Conservation (phyloP, 805 yeast genomes). For the Grigorovia humatica region DNA sequence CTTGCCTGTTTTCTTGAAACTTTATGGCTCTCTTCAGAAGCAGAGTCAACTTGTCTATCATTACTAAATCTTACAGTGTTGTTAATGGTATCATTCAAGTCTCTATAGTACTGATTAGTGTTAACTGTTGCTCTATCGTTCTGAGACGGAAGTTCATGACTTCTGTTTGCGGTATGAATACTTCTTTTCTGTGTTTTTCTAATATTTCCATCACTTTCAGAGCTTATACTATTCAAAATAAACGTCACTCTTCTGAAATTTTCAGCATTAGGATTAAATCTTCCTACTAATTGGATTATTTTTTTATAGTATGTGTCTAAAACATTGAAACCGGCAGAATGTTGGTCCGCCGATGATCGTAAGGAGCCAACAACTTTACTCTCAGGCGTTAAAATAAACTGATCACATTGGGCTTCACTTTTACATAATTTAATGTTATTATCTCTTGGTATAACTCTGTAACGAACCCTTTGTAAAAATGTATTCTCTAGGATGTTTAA, state of each 20-base stretch:
- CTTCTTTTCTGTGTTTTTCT: neutral
- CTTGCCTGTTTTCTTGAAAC: neutral
- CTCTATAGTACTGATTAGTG: too few species aligned
- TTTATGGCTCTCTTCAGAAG: neutral
- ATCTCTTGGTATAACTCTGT: conserved; percentile 58
- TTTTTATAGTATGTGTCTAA: conserved; percentile 39
- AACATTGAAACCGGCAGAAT: conserved; percentile 31
- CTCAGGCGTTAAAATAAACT: conserved; percentile 7
- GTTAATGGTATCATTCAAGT: neutral
- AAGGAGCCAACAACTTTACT: neutral
- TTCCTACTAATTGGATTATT: conserved; percentile 43
- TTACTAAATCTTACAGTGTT: neutral
- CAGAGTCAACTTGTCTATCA: neutral
- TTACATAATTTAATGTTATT: conserved; percentile 31
- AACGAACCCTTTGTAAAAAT: conserved; percentile 68
- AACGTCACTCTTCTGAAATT: conserved; percentile 19
- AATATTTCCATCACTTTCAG: too few species aligned
- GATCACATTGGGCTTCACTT: conserved; percentile 20
- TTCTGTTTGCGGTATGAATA: neutral
- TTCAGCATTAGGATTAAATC: conserved; percentile 20
- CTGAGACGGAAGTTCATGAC: neutral
- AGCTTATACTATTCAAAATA: conserved; percentile 2
- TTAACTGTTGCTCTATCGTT: neutral
- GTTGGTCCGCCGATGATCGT: conserved; percentile 6
- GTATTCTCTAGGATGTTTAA: conserved; percentile 82